Evolutionary conservation across 1,284 basidiomycete genomes (phyloP), one percentile per base, ranked within the genome.

Genomic region (Boletus albobrunnescens): DNA sequence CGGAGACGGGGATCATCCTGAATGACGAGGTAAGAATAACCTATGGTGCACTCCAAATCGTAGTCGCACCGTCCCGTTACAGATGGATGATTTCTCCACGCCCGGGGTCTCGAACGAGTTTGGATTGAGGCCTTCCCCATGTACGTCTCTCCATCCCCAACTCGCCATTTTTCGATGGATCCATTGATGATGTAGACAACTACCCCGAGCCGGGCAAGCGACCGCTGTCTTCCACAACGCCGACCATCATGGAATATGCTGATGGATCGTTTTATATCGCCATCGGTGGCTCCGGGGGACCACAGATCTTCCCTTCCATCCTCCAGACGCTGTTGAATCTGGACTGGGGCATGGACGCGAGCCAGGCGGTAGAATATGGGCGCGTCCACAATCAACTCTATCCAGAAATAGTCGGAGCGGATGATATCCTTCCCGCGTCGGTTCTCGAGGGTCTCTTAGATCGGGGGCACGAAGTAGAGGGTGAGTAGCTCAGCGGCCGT

Each of bases 301-400:
- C 85, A 3, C 77, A 86, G 16, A 97, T 98, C 51, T 91, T 95
- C 66, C 75, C 81, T 1, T 71, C 91, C 0, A 70, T 96, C 6
- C 80, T 89, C 40, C 92, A 95, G 64, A 81, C 85, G 20, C 67
- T 98, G 8, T 67, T 96, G 19, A 92, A 95, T 65, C 64, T 92
- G 19, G 75, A 89, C 46, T 89, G 87, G 77, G 93, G 87, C 0
- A 74, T 90, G 68, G 83, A 95, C 59, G 65, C 88, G 26, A 84
- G 85, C 49, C 66, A 77, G 26, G 91, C 94, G 0, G 82, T 98
- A 30, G 95, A 98, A 67, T 77, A 71, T 53, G 85, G 90, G 0
- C 76, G 94, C n/a, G 64, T 96, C n/a, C 94, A 98, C 62, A 82
- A 96, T 62, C 95, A 98, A 64, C 72, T 96, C 23, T 85, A 84